These are phyloP conservation scores for Hyphopichia buzzinii DNA, from an alignment of 1,139 yeast genomes.

Conservation along the genomic window DNA sequence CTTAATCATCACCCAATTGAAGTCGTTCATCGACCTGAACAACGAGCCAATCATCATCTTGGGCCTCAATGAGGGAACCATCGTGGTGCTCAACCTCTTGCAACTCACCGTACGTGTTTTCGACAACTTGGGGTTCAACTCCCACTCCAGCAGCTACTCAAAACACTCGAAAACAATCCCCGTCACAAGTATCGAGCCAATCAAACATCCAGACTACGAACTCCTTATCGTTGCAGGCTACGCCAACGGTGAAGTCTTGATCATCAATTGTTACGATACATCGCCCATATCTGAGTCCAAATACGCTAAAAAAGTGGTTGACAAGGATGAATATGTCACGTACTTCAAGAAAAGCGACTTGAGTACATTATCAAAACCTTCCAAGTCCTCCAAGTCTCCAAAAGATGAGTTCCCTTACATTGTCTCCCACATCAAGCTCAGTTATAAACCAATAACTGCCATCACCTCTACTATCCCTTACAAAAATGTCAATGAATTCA, in stretches of 20 bases:
- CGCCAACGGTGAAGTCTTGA: constrained; percentile 41
- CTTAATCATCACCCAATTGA: constrained; percentile 28
- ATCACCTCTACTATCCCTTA: constrained; percentile 25
- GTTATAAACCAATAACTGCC: constrained; percentile 52
- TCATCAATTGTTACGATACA: constrained; percentile 29
- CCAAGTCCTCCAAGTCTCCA: constrained; percentile 1
- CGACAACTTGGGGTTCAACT: constrained; percentile 20
- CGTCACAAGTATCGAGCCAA: constrained; percentile 34
- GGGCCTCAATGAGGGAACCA: constrained; percentile 40
- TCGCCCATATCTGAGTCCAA: constrained; percentile 5
- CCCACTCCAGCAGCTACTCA: constrained; percentile 1
- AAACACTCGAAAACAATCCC: constrained; percentile 4
- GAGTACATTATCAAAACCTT: constrained; percentile 21
- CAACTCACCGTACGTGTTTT: constrained; percentile 28
- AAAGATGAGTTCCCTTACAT: constrained; percentile 5
- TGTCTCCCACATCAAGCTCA: constrained; percentile 60
- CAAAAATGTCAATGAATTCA: neutral
- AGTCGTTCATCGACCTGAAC: constrained; percentile 20
- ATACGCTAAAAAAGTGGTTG: constrained; percentile 29
- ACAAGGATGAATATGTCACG: constrained; percentile 34
- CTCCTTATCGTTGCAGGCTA: constrained; percentile 37
- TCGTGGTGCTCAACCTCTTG: constrained; percentile 28
- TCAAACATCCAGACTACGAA: constrained; percentile 30
- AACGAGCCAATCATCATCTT: constrained; percentile 27
- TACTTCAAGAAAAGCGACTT: constrained; percentile 41